These are phyloP conservation scores for Clitopilus hobsonii DNA, from an alignment of 768 basidiomycete genomes.

Conservation along the genomic window DNA sequence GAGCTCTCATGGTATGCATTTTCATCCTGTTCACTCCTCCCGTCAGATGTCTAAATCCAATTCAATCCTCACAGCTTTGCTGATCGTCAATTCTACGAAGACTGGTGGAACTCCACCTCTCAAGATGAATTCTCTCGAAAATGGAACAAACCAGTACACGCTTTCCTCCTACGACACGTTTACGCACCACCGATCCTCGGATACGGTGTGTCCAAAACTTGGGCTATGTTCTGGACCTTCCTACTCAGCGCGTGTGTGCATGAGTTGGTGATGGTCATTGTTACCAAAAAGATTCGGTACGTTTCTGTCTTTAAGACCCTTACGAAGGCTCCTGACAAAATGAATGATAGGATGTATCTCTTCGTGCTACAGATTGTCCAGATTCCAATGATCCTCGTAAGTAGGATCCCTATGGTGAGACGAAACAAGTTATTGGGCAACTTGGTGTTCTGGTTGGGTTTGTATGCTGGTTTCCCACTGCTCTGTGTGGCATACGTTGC, in stretches of 20 bases:
- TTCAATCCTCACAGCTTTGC: conserved; percentile 60
- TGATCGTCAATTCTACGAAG: conserved; percentile 97
- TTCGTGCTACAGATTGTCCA: conserved; percentile 84
- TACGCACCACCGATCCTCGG: conserved; percentile 84
- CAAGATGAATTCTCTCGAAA: conserved; percentile 98
- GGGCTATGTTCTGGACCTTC: conserved; percentile 94
- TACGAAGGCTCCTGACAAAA: no score
- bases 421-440: conserved; percentile 80
- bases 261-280: conserved; percentile 95
- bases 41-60: neutral
- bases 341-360: conserved; percentile 85
- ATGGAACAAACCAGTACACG: conserved; percentile 97
- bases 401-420: conserved; percentile 72
- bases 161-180: conserved; percentile 91
- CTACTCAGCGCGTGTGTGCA: conserved; percentile 85
- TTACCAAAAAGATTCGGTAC: conserved; percentile 86
- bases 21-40: conserved; percentile 3
- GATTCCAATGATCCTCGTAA: conserved; percentile 84
- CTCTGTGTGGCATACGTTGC: conserved; percentile 71
- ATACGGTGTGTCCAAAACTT: conserved; percentile 66
- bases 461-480: conserved; percentile 90
- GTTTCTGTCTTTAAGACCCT: conserved; percentile 14
- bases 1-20: conserved; percentile 76
- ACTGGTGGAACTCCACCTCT: conserved; percentile 98
- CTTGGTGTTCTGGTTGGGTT: conserved; percentile 89